phyloP scores from a whole-genome alignment of 371 early-diverging fungal genomes.

The Conidiobolus coronatus region DNA sequence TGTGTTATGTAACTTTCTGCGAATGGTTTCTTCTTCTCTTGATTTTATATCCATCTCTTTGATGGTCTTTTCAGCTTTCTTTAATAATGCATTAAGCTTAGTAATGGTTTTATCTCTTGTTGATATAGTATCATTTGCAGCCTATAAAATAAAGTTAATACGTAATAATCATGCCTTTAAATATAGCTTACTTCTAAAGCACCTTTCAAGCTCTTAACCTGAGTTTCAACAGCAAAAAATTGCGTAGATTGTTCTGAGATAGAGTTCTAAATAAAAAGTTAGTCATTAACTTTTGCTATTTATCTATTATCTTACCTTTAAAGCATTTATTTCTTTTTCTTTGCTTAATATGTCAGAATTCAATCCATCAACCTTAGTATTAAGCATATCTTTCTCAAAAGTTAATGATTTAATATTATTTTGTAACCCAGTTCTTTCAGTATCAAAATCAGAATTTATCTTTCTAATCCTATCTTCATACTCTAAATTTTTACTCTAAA shows the following conservation, averaged over 20 bases:
- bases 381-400: constrained; percentile 12
- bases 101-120: constrained; percentile 22
- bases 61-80: constrained; percentile 12
- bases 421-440: not conserved
- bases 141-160: constrained; percentile 5
- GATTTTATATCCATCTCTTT: constrained; percentile 33
- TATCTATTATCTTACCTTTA: constrained; percentile 10
- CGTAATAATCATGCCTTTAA: not conserved
- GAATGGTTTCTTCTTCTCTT: constrained; percentile 45
- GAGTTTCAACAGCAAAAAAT: not conserved
- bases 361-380: constrained; percentile 14
- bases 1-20: constrained; percentile 71
- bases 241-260: constrained; percentile 14
- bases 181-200: constrained; percentile 14
- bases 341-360: constrained; percentile 11
- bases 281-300: constrained; percentile 11
- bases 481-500: not conserved
- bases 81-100: constrained; percentile 14
- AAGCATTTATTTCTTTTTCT: constrained; percentile 6
- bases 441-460: constrained; percentile 13
- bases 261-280: constrained; percentile 19
- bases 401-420: constrained; percentile 17
- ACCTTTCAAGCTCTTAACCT: not conserved
- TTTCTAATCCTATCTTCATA: constrained; percentile 21
- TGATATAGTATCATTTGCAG: constrained; percentile 16